Percentiles rank a stretch among this genome's conserved stretches.
Conservation (phyloP, 208 protist species). For the Polymyxa betae region DNA sequence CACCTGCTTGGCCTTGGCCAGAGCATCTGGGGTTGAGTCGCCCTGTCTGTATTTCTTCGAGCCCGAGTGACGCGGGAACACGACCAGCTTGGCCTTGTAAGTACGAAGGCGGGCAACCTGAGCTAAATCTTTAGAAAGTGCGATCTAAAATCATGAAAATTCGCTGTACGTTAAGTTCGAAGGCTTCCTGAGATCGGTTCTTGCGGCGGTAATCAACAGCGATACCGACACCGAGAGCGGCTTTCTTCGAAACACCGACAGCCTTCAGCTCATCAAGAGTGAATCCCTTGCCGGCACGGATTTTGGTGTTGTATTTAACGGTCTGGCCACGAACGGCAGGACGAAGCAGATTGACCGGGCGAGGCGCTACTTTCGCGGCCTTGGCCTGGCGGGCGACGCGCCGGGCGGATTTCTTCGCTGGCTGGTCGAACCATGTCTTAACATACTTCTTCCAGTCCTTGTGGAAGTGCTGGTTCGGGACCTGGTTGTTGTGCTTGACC, state of each 20-base stretch:
- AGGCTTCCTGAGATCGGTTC: conserved; percentile 69
- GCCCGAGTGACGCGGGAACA: conserved; percentile 67
- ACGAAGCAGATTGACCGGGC: conserved; percentile 72
- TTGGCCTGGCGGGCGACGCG: conserved; percentile 66
- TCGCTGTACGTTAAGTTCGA: conserved; percentile 68
- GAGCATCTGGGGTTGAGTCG: conserved; percentile 60
- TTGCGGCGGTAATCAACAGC: conserved; percentile 70
- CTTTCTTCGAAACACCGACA: conserved; percentile 61
- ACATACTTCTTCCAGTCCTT: conserved; percentile 73
- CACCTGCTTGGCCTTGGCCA: conserved; percentile 64
- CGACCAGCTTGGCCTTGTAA: conserved; percentile 71
- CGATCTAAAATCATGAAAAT: neutral
- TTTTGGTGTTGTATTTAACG: conserved; percentile 72
- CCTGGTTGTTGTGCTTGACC: conserved; percentile 71
- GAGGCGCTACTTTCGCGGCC: conserved; percentile 71
- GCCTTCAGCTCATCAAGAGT: conserved; percentile 73
- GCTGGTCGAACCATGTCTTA: conserved; percentile 76
- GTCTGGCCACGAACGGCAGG: conserved; percentile 75
- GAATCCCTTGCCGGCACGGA: conserved; percentile 76
- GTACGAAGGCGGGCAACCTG: conserved; percentile 64
- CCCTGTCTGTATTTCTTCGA: conserved; percentile 59
- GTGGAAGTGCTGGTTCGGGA: conserved; percentile 74
- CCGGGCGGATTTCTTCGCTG: conserved; percentile 68
- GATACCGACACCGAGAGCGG: conserved; percentile 71
- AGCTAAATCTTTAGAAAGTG: neutral